Evolutionary conservation across 2,329 filamentous ascomycete genomes (phyloP), one percentile per base, ranked within the genome.

Genomic region (Penicillium sp.): DNA sequence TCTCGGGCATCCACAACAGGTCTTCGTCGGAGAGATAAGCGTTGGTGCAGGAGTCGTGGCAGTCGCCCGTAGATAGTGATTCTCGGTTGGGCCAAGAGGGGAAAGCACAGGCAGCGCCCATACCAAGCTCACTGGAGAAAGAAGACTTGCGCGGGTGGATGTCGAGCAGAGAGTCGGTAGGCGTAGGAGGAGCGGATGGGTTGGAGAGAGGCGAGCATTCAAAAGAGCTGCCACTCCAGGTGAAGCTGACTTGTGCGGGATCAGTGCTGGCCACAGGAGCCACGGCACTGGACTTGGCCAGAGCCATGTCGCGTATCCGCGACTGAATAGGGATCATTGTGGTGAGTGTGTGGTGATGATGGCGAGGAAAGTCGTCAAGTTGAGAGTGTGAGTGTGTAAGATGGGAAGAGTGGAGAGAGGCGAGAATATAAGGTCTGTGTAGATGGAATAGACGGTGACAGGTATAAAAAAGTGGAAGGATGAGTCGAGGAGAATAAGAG

Each of bases 21-120:
- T 78, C 77, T 58, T 78, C 77, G 49, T 78, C 77, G 13, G 77
- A 78, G 31, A 78, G 73, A 53, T 75, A 78, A 47, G 77, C 73
- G 59, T 70, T 77, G 59, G 69, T 76, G 50, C 73, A 69, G 7
- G 69, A 70, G 14, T 68, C 60, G 11, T 71, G 68, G 3, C 73
- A 70, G 46, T 73, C 69, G 54, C 65, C 65, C 60, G 60, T 72
- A 47, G 73, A 68, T 19, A 79, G 70, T 9, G 75, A 75, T 2
- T 74, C 68, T 5, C 77, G 66, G 69, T 78, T 78, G 47, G 77
- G 77, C 77, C 77, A 79, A 4, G 77, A 78, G 9, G 77, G 77
- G 52, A 78, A 79, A 4, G 77, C 77, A 59, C 77, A 79, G 53
- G 75, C 70, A 31, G 72, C 76, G 66, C 71, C 76, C 69, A 75